Conservation (phyloP, 768 basidiomycete species). For the Pleurotus salmoneostramineus region DNA sequence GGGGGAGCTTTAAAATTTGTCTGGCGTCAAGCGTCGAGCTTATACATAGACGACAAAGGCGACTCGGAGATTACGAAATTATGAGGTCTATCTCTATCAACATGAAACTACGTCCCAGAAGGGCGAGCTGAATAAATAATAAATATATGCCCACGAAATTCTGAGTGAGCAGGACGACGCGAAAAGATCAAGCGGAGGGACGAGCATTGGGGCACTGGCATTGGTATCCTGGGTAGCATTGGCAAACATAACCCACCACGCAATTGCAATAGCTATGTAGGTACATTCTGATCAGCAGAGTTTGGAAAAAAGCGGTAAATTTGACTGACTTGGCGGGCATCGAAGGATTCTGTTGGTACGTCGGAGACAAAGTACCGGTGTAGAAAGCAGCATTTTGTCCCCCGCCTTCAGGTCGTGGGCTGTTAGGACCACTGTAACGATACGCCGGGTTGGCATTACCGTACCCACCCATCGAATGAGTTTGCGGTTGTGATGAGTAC, state of each 20-base stretch:
- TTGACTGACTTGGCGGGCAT: no score
- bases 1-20: no score
- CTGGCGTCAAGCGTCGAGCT: no score
- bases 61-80: no score
- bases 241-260: neutral
- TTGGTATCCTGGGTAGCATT: neutral
- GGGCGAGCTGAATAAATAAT: no score
- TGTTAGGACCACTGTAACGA: neutral
- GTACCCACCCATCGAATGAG: neutral
- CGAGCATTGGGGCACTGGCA: neutral
- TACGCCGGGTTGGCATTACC: neutral
- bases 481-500: neutral
- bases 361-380: neutral
- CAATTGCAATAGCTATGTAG: neutral
- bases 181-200: neutral
- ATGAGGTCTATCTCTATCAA: no score
- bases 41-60: no score
- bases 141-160: no score
- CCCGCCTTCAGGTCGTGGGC: neutral
- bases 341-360: no score
- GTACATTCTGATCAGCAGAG: neutral
- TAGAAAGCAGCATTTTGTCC: neutral
- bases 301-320: no score
- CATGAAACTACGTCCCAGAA: no score
- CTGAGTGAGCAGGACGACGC: neutral